These are phyloP conservation scores for Coelastrella sp. DNA, from an alignment of 139 green algal genomes.

Conservation along the genomic window DNA sequence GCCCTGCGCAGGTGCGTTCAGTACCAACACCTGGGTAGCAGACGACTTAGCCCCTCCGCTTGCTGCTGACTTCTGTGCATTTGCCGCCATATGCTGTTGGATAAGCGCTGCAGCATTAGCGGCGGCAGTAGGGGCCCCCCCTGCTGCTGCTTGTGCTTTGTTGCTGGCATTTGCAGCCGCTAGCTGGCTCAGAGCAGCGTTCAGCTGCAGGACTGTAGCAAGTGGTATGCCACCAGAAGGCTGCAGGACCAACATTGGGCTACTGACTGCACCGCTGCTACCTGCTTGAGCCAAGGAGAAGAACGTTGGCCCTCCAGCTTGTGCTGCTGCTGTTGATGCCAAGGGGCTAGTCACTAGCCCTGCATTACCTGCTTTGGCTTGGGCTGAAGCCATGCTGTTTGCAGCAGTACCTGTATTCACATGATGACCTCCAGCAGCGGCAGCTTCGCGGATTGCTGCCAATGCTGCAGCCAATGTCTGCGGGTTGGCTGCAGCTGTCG, in stretches of 20 bases:
- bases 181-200: background rate
- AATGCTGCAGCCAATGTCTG: constrained; percentile 3
- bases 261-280: background rate
- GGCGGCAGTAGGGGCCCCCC: background rate
- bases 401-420: background rate
- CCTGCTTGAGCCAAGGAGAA: background rate
- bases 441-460: background rate
- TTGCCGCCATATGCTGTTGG: background rate
- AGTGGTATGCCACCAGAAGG: background rate
- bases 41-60: too few species aligned
- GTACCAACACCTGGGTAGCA: background rate
- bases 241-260: background rate
- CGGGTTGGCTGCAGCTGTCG: background rate
- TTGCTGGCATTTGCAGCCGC: background rate
- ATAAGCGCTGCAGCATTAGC: background rate
- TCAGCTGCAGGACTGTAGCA: background rate
- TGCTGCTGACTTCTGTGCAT: background rate
- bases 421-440: background rate
- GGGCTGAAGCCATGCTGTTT: background rate
- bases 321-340: background rate
- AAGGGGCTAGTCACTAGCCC: background rate
- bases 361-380: background rate
- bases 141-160: background rate
- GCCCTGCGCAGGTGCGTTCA: background rate
- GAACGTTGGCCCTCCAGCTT: background rate